Conservation (phyloP, 106 monocot species). For the Iris macrosiphon region DNA sequence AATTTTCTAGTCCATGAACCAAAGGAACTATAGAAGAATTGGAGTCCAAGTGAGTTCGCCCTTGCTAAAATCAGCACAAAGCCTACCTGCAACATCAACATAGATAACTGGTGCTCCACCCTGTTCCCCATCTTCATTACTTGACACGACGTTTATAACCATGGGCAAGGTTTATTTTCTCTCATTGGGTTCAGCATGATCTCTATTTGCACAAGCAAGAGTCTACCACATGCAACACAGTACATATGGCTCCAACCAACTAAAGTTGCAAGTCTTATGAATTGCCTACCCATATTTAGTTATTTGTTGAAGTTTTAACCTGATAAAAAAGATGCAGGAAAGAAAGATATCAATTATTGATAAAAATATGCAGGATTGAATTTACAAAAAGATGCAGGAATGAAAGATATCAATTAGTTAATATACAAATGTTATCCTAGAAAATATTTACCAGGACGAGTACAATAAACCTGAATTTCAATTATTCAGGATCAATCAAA, state of each 20-base stretch:
- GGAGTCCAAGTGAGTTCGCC: constrained; percentile 39
- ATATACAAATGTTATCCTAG: too few species aligned
- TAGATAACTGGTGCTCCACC: constrained; percentile 91
- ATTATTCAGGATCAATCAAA: too few species aligned
- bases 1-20: constrained; percentile 92
- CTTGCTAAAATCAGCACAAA: constrained; percentile 40
- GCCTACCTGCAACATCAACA: constrained; percentile 46
- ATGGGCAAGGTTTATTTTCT: constrained; percentile 41
- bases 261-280: too few species aligned
- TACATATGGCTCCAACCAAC: constrained; percentile 95
- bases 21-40: constrained; percentile 73
- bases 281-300: too few species aligned
- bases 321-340: too few species aligned
- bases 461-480: too few species aligned
- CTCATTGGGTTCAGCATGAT: constrained; percentile 8
- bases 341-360: too few species aligned
- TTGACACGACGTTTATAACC: constrained; percentile 81
- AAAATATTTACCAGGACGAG: too few species aligned
- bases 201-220: constrained; percentile 32
- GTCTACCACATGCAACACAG: constrained; percentile 91
- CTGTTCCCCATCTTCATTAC: constrained; percentile 86
- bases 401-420: too few species aligned
- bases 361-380: too few species aligned
- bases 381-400: too few species aligned
- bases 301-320: too few species aligned